Evolutionary conservation across 352 stramenopile genomes (phyloP).

Genomic region (Globisporangium nodosum): DNA sequence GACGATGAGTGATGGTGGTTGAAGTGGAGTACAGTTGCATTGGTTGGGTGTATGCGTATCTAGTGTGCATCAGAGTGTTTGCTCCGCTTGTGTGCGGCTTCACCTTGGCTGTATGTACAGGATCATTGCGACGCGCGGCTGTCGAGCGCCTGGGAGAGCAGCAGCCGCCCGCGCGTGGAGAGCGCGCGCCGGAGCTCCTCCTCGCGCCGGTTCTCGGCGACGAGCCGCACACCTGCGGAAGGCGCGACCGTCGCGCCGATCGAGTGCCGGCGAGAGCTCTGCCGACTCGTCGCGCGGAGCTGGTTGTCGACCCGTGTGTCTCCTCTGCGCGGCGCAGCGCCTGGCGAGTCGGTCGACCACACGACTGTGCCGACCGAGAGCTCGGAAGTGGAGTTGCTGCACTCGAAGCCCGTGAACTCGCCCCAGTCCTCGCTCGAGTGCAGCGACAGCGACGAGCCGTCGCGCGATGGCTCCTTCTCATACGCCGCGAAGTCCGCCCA

Average conservation of each 20-base stretch:
- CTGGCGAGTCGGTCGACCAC: conserved; percentile 7
- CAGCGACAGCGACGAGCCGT: conserved; percentile 7
- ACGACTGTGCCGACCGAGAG: conserved; percentile 8
- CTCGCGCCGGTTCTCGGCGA: background rate
- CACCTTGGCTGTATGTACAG: background rate
- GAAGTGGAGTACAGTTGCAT: background rate
- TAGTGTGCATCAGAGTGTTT: background rate
- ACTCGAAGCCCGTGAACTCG: conserved; percentile 14
- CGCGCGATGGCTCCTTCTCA: conserved; percentile 8
- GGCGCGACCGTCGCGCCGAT: conserved; percentile 5
- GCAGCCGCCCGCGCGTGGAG: conserved; percentile 15
- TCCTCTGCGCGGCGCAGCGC: background rate
- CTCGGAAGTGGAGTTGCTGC: conserved; percentile 8
- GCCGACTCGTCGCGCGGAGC: background rate
- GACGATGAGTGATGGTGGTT: background rate
- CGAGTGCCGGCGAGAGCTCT: conserved; percentile 10
- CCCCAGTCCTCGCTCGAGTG: conserved; percentile 14
- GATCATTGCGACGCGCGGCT: background rate
- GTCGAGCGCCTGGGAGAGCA: conserved; percentile 19
- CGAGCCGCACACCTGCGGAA: background rate
- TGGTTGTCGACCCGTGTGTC: background rate
- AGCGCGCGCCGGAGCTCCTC: conserved; percentile 15
- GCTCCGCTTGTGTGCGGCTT: background rate
- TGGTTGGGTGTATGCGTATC: background rate
- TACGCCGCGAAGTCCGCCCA: conserved; percentile 30